These are phyloP conservation scores for Medicago lupulina DNA, from an alignment of 306 rosid species.

Conservation along the genomic window DNA sequence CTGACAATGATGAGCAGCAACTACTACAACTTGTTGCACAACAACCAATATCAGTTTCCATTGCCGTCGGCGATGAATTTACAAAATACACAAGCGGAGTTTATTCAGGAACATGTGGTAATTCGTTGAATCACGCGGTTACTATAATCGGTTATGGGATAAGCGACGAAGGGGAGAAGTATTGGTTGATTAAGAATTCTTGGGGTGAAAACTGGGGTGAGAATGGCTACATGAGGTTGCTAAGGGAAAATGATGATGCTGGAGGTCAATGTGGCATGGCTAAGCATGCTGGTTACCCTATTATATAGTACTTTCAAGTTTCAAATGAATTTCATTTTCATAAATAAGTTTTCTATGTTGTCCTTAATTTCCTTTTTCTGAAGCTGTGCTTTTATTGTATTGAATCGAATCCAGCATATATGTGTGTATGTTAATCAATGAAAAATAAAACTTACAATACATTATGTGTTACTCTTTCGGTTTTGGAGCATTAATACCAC, in stretches of 20 bases:
- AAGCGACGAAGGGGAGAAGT: not conserved
- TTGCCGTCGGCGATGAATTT: not conserved
- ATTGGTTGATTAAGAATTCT: slow-evolving; percentile 37
- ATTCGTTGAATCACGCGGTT: not conserved
- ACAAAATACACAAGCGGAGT: not conserved
- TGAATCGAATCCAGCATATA: not conserved
- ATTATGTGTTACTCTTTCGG: too few species aligned
- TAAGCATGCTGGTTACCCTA: not conserved
- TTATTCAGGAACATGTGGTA: slow-evolving; percentile 31
- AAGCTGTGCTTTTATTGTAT: too few species aligned
- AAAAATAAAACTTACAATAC: not conserved
- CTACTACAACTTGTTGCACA: not conserved
- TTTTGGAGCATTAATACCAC: too few species aligned
- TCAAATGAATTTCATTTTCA: not conserved
- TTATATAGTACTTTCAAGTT: not conserved
- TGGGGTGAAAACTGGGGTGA: slow-evolving; percentile 33
- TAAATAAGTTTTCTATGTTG: not conserved
- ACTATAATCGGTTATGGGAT: slow-evolving; percentile 19
- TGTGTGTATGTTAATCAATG: too few species aligned
- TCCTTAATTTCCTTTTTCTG: too few species aligned
- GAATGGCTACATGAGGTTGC: slow-evolving; percentile 26
- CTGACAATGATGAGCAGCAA: not conserved
- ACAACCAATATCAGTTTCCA: slow-evolving; percentile 19
- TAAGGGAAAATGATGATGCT: not conserved
- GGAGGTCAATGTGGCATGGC: slow-evolving; percentile 21